Conservation (phyloP, 2,329 filamentous ascomycete species). For the Aspergillus fumigatiaffinis region DNA sequence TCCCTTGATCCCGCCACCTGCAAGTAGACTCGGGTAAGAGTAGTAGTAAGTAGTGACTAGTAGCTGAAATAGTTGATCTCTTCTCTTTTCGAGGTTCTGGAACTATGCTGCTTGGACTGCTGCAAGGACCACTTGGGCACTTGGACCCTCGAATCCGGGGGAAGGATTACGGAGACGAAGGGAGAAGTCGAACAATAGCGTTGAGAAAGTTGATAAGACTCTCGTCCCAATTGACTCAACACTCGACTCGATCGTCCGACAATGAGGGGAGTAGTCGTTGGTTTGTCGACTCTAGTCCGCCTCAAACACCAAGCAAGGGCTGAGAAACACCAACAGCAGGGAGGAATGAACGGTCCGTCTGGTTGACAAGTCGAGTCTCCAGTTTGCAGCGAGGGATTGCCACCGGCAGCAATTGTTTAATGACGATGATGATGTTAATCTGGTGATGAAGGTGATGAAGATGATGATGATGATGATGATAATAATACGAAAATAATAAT, state of each 20-base stretch:
- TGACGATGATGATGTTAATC: conserved; percentile 2
- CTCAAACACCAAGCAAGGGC: conserved; percentile 16
- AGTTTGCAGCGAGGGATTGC: conserved; percentile 21
- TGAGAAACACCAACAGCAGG: conserved; percentile 5
- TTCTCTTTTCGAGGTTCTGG: background rate
- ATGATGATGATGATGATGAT: conserved; percentile 1
- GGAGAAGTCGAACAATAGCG: background rate
- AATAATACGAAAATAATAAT: conserved; percentile 1
- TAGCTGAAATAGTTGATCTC: background rate
- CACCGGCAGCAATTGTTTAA: conserved; percentile 28
- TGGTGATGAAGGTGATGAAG: conserved; percentile 2
- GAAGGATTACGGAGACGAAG: background rate
- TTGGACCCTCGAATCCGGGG: background rate
- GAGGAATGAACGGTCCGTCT: conserved; percentile 12
- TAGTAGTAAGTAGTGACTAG: background rate
- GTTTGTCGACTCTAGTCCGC: background rate
- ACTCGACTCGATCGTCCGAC: background rate
- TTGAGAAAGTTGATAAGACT: background rate
- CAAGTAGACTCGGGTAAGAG: background rate
- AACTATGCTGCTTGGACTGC: background rate
- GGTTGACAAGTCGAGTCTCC: background rate
- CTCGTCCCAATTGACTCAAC: background rate
- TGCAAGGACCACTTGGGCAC: background rate
- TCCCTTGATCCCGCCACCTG: background rate
- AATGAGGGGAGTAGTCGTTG: background rate